Evolutionary conservation across 345 rosid species (phyloP).

Genomic region (Pugionium dolabratum): DNA sequence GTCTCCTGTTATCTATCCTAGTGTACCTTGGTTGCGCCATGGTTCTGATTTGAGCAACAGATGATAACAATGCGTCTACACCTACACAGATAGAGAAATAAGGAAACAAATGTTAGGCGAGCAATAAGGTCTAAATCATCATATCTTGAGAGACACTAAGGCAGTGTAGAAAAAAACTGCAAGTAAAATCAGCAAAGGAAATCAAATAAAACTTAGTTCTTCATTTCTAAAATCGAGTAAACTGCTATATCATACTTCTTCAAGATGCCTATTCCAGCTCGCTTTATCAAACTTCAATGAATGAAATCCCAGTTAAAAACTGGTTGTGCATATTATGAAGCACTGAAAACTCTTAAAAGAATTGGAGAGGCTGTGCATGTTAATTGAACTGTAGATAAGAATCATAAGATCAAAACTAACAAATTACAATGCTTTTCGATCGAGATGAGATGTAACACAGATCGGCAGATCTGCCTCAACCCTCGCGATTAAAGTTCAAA

Average conservation of each 20-base stretch:
- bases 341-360: too few relatives aligned
- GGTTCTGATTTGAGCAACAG: conserved; percentile 6
- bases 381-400: background rate
- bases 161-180: too few relatives aligned
- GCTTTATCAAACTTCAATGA: background rate
- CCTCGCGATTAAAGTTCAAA: conserved; percentile 2
- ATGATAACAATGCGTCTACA: background rate
- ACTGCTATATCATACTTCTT: background rate
- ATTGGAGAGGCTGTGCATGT: too few relatives aligned
- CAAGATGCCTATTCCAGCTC: too few relatives aligned
- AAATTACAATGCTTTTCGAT: too few relatives aligned
- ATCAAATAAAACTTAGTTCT: too few relatives aligned
- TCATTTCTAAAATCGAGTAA: background rate
- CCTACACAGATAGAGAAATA: conserved; percentile 27
- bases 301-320: background rate
- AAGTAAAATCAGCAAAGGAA: too few relatives aligned
- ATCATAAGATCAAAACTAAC: background rate
- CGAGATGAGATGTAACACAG: too few relatives aligned
- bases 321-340: too few relatives aligned
- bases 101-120: conserved; percentile 6
- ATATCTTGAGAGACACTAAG: background rate
- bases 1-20: conserved; percentile 69
- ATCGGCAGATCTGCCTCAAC: background rate
- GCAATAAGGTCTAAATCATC: conserved; percentile 11
- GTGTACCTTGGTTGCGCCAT: conserved; percentile 81